Conservation (phyloP, 2,329 filamentous ascomycete genomes). For the Exophiala viscosa region DNA sequence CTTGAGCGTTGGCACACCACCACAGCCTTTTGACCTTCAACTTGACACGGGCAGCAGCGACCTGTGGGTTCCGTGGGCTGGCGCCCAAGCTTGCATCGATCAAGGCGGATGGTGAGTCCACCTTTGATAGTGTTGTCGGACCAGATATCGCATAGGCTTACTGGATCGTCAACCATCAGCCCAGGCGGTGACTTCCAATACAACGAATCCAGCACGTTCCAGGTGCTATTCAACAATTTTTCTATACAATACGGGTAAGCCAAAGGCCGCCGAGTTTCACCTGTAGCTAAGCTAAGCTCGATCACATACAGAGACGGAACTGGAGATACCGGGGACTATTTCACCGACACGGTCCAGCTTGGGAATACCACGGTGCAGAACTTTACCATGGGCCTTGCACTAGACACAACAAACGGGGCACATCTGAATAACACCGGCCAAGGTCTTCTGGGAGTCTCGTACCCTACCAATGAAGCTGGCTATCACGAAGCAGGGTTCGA, state of each 20-base stretch:
- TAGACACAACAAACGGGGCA: constrained; percentile 51
- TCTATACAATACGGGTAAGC: neutral
- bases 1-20: constrained; percentile 53
- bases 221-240: constrained; percentile 44
- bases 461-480: constrained; percentile 31
- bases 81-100: neutral
- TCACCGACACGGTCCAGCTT: constrained; percentile 34
- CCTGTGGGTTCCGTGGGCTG: constrained; percentile 62
- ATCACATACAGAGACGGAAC: constrained; percentile 61
- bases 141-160: no score
- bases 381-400: constrained; percentile 59
- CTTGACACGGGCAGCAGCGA: constrained; percentile 62
- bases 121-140: no score
- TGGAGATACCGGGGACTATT: constrained; percentile 48
- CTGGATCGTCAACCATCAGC: constrained; percentile 31
- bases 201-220: constrained; percentile 22
- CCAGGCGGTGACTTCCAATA: constrained; percentile 22
- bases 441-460: constrained; percentile 55
- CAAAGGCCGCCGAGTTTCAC: constrained; percentile 50
- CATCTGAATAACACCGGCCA: constrained; percentile 56
- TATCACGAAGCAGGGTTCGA: constrained; percentile 38
- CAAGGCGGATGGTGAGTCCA: no score
- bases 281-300: constrained; percentile 25
- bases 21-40: constrained; percentile 52
- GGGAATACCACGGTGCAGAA: constrained; percentile 52